Conservation (phyloP, 129 eudicot species). For the Deinandra increscens region DNA sequence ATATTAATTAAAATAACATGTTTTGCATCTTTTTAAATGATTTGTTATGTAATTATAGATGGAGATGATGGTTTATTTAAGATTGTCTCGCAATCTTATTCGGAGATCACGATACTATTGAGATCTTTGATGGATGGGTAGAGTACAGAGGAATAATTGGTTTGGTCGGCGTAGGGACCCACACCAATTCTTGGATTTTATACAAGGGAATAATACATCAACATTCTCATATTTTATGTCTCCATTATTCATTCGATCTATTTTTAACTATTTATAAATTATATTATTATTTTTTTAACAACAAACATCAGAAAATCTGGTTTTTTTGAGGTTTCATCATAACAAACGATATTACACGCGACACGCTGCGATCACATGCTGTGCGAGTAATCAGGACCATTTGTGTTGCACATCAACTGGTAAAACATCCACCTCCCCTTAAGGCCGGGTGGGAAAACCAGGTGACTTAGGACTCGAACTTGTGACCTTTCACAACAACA, state of each 20-base stretch:
- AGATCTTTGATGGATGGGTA: constrained; percentile 26
- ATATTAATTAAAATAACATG: neutral
- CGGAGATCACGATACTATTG: constrained; percentile 28
- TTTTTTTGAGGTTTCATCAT: too few relatives aligned
- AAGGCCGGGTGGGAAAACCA: too few relatives aligned
- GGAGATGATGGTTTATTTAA: neutral
- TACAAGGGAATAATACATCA: constrained; percentile 26
- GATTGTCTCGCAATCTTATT: constrained; percentile 17
- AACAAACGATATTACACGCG: too few relatives aligned
- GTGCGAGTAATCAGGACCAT: too few relatives aligned
- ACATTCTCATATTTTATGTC: constrained; percentile 18
- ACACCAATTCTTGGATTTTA: constrained; percentile 28
- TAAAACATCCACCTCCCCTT: too few relatives aligned
- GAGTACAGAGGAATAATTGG: constrained; percentile 36
- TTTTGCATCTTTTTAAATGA: neutral
- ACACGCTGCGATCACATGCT: too few relatives aligned
- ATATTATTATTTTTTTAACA: too few relatives aligned
- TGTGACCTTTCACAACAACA: too few relatives aligned
- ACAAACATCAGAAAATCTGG: too few relatives aligned
- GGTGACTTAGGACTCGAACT: too few relatives aligned
- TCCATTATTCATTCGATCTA: neutral
- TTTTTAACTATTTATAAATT: neutral
- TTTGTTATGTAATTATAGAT: neutral
- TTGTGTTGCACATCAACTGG: too few relatives aligned
- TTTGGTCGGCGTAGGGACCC: constrained; percentile 40